phyloP scores from a whole-genome alignment of 192 early-diverging fungal genomes.

The Backusella sp. region DNA sequence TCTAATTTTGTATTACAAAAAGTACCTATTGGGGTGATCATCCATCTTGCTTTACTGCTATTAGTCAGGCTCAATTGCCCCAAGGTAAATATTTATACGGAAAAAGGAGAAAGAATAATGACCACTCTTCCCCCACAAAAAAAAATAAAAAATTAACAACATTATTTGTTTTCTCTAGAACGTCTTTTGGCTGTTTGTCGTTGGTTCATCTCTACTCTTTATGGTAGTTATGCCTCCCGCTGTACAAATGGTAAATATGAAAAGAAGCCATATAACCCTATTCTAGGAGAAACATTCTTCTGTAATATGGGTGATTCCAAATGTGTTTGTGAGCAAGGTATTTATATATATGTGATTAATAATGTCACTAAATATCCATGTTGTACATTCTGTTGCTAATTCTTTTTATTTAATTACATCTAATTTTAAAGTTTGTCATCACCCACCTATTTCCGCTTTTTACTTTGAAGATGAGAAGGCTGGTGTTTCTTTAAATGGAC shows the following conservation, averaged over 20 bases:
- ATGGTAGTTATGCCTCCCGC: slow-evolving; percentile 73
- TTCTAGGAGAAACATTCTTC: slow-evolving; percentile 64
- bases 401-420: neutral
- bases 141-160: neutral
- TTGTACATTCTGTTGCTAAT: slow-evolving; percentile 4
- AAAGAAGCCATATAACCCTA: slow-evolving; percentile 72
- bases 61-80: slow-evolving; percentile 51
- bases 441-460: slow-evolving; percentile 70
- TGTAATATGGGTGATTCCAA: slow-evolving; percentile 54
- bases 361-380: neutral
- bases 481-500: slow-evolving; percentile 65
- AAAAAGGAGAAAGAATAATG: neutral
- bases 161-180: slow-evolving; percentile 37
- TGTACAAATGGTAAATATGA: slow-evolving; percentile 65
- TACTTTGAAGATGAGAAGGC: slow-evolving; percentile 64
- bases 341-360: neutral
- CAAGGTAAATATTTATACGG: slow-evolving; percentile 24
- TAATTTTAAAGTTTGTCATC: slow-evolving; percentile 55
- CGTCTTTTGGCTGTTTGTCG: slow-evolving; percentile 67
- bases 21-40: slow-evolving; percentile 44
- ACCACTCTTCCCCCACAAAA: neutral
- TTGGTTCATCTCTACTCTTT: slow-evolving; percentile 84
- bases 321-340: slow-evolving; percentile 62
- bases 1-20: neutral
- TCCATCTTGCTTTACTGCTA: slow-evolving; percentile 56